Base-by-base conservation (phyloP, 2,329 filamentous ascomycete genomes). In the Rutstroemia sp. region DNA sequence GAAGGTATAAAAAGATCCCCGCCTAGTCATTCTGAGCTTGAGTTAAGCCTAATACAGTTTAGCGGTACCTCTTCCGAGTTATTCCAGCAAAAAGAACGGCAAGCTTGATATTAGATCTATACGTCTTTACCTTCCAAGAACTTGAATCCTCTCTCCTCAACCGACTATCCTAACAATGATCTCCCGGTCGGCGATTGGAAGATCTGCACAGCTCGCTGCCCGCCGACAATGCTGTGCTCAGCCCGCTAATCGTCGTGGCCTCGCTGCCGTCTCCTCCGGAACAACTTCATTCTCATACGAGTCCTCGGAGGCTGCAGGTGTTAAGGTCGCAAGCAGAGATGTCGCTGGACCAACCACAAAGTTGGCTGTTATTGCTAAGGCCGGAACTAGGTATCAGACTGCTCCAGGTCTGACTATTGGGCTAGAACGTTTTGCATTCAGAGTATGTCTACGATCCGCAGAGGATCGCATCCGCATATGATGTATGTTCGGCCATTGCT, bases 381-480 rank as follows among this genome's bases (percentile, higher is more conserved):
- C 91, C 62, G 94, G 94, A 69, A 95, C 92, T 63, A 82, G 94
- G 74, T 97, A 92, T 75, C 86, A 99, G 79, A 83, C 89, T 62
- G 80, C 88, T 65, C 94, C 94, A 61, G 94, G 94, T 64, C 81
- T 96, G 73, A 87, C 92, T 63, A 87, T 92, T 70, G 92, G 88
- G 58, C 82, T 99, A 64, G 88, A 94, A 78, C 88, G 90, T 73
- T 99, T 95, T 78, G 92, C 95, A 64, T 99, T 96, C 84, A 95
- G 95, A 89, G 94, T 71, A 57, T 30, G 63, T 39, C 25, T n/a
- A 37, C n/a, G 38, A 21, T 44, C 34, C 50, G 57, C 57, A 60
- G 67, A 16, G 51, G 50, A 48, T 41, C 17, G 21, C n/a, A 19
- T 34, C 45, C 45, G 7, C 38, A 23, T 42, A 51, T 17, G 39